These are phyloP conservation scores for Elongisporangium prolatum DNA, from an alignment of 352 stramenopile genomes.

Conservation along the genomic window DNA sequence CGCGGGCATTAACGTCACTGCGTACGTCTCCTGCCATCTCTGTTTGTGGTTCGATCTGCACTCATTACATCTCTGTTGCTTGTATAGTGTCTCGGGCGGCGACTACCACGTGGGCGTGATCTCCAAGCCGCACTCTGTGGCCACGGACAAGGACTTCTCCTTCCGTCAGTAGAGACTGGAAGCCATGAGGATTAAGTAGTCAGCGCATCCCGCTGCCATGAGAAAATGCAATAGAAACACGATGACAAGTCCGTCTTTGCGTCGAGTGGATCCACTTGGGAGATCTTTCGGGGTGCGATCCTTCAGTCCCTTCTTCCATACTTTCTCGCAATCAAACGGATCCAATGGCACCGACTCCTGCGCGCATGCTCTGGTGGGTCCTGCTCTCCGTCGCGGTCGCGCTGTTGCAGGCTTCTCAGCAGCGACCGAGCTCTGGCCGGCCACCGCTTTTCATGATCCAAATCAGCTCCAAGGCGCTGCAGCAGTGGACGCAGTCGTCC, in stretches of 20 bases:
- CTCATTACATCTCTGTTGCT: slow-evolving; percentile 4
- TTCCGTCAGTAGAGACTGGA: slow-evolving; percentile 44
- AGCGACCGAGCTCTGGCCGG: neutral
- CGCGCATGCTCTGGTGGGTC: neutral
- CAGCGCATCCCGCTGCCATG: neutral
- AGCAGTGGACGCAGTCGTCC: neutral
- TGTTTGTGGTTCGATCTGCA: neutral
- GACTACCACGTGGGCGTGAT: slow-evolving; percentile 87
- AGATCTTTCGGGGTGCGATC: too few species aligned
- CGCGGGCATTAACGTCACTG: slow-evolving; percentile 49
- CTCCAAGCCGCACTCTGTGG: slow-evolving; percentile 53
- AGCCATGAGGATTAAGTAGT: slow-evolving; percentile 8
- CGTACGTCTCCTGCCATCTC: slow-evolving; percentile 28
- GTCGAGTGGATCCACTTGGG: too few species aligned
- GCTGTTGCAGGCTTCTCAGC: neutral
- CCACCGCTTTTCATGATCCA: neutral
- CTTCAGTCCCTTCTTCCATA: neutral
- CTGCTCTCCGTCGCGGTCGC: neutral
- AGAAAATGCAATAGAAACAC: neutral
- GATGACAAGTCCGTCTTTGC: neutral
- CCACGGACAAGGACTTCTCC: slow-evolving; percentile 82
- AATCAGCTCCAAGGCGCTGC: neutral
- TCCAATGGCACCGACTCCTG: too few species aligned
- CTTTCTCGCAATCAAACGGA: neutral
- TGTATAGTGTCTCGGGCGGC: slow-evolving; percentile 67